Percentiles rank a stretch among this genome's conserved stretches.
Conservation (phyloP, 768 basidiomycete genomes). For the Stropharia rugosoannulata region DNA sequence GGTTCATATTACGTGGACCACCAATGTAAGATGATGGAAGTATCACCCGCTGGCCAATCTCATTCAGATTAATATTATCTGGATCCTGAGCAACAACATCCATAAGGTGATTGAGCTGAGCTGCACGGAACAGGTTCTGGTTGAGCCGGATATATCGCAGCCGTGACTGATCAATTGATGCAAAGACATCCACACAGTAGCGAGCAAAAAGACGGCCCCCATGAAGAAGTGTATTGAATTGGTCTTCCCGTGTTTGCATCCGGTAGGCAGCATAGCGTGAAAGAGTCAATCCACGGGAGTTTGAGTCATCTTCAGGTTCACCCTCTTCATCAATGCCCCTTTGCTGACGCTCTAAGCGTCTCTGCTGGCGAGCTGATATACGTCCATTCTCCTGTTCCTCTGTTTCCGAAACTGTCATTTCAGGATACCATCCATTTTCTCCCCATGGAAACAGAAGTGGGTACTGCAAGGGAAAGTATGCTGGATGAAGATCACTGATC, state of each 20-base stretch:
- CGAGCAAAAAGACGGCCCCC: constrained; percentile 38
- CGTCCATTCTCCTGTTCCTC: constrained; percentile 15
- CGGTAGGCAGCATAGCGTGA: constrained; percentile 29
- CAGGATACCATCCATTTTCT: constrained; percentile 19
- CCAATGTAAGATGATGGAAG: constrained; percentile 42
- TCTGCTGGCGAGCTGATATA: background rate
- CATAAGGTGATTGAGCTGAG: constrained; percentile 22
- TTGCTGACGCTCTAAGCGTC: too few species aligned
- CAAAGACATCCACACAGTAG: constrained; percentile 37
- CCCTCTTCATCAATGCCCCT: background rate
- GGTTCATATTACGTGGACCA: constrained; percentile 39
- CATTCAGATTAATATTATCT: constrained; percentile 22
- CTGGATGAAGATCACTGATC: constrained; percentile 22
- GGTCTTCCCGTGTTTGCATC: constrained; percentile 22
- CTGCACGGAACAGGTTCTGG: constrained; percentile 32
- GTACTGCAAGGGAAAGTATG: constrained; percentile 22
- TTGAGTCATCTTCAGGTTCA: background rate
- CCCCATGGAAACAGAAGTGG: constrained; percentile 22
- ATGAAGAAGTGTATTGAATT: constrained; percentile 29
- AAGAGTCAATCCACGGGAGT: constrained; percentile 24
- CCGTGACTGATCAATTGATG: constrained; percentile 34
- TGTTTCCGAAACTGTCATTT: constrained; percentile 30
- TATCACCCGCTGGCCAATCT: constrained; percentile 32
- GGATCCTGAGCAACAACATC: constrained; percentile 26
- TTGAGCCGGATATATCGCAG: constrained; percentile 31